These are phyloP conservation scores for Tribonema minus DNA, from an alignment of 108 stramenopile genomes.

Conservation along the genomic window DNA sequence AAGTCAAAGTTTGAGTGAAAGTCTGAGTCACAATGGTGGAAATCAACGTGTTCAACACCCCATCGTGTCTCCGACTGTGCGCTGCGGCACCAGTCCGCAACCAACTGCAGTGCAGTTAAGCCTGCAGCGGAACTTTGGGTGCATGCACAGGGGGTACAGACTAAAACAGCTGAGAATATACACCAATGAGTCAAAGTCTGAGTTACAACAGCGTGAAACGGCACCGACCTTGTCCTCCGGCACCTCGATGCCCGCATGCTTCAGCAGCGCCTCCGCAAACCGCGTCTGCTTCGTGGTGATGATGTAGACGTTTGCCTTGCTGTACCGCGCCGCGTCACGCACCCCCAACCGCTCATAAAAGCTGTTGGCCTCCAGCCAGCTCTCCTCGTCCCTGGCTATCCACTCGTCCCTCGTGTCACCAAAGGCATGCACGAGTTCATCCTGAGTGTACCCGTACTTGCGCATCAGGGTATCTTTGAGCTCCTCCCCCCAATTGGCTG, in stretches of 20 bases:
- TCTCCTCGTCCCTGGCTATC: slow-evolving; percentile 22
- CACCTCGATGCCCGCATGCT: slow-evolving; percentile 20
- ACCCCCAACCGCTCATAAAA: slow-evolving; percentile 29
- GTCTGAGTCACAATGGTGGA: too few relatives aligned
- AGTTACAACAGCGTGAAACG: too few relatives aligned
- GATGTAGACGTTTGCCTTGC: slow-evolving; percentile 22
- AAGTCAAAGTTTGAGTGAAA: too few relatives aligned
- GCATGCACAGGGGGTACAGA: too few relatives aligned
- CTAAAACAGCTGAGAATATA: too few relatives aligned
- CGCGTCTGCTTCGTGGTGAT: slow-evolving; percentile 42
- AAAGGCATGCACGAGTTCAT: slow-evolving; percentile 16
- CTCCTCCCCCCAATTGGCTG: neutral
- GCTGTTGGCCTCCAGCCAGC: slow-evolving; percentile 30
- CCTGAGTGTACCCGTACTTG: neutral
- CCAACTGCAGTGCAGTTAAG: too few relatives aligned
- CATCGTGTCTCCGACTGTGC: too few relatives aligned
- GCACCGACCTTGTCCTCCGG: too few relatives aligned
- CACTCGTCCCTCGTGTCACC: slow-evolving; percentile 27
- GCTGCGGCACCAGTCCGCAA: too few relatives aligned
- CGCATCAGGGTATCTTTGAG: neutral
- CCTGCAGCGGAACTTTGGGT: too few relatives aligned
- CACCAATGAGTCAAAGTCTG: too few relatives aligned
- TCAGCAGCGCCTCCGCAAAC: slow-evolving; percentile 27
- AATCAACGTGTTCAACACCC: too few relatives aligned
- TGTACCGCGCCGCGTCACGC: slow-evolving; percentile 7